phyloP scores from a whole-genome alignment of 2,329 filamentous ascomycete species.

The Cladosporium austrohemisphaericum region DNA sequence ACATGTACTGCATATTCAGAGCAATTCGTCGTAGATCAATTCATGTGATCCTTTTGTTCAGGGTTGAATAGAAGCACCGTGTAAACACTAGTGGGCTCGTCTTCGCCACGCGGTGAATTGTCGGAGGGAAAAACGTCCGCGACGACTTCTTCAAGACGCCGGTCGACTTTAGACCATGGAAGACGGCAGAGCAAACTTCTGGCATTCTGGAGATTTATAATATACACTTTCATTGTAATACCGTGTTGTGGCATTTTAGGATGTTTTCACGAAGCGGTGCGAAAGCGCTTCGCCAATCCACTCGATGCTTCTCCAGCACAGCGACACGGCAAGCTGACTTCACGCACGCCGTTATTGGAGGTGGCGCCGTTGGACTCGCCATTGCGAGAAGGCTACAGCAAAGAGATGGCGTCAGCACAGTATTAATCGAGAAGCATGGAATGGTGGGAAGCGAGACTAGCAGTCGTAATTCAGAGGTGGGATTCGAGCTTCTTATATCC shows the following conservation, averaged over 20 bases:
- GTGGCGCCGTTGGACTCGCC: conserved; percentile 74
- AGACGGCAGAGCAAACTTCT: conserved; percentile 4
- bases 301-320: conserved; percentile 43
- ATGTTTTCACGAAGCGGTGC: conserved; percentile 17
- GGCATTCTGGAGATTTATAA: too few relatives aligned
- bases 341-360: conserved; percentile 65
- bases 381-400: conserved; percentile 68
- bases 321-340: conserved; percentile 51
- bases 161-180: background rate
- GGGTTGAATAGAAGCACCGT: too few relatives aligned
- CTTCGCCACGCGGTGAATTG: conserved; percentile 11
- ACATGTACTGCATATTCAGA: too few relatives aligned
- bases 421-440: conserved; percentile 76
- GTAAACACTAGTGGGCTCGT: too few relatives aligned
- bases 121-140: conserved; percentile 11
- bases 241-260: too few relatives aligned
- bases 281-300: conserved; percentile 9
- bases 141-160: background rate
- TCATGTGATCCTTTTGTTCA: too few relatives aligned
- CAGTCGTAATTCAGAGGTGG: conserved; percentile 79
- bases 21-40: too few relatives aligned
- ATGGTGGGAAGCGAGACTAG: conserved; percentile 80
- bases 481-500: background rate
- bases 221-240: too few relatives aligned
- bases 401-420: conserved; percentile 58